Base-by-base conservation (phyloP, 768 basidiomycete species). In the Steccherinum ochraceum region DNA sequence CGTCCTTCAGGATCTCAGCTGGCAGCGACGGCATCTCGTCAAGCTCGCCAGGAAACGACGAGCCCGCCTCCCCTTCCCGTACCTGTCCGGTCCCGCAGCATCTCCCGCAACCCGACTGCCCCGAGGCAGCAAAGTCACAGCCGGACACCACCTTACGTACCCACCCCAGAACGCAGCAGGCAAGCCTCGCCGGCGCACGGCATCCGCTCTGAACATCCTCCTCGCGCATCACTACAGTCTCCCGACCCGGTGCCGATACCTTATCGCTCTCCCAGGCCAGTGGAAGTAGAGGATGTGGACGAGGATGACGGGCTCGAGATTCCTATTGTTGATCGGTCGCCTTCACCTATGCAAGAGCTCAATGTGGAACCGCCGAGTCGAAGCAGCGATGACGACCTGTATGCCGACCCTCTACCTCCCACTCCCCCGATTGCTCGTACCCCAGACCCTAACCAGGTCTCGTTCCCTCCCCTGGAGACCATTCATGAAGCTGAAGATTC, bases 181-280 rank as follows among this genome's bases (percentile, higher is more conserved):
- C 40, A 49, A 40, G 58, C 62, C 47, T 13, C 62, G 58, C 50
- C 60, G 51, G 21, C 63, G 65, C 13, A 54, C 52, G 30, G 65
- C 61, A 45, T 63, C 45, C 42, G 35, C 41, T 3, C 20, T 35
- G 45, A 35, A 25, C 45, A 21, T 25, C 48, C 39, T 12, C 51
- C 26, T 10, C 25, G 51, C 55, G 55, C 49, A 57, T 24, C 23
- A 59, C 68, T 67, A 18, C 43, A 61, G 46, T 76, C 74, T 12
- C 70, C 70, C 21, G 74, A 69, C 35, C 74, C 74, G 25, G 50
- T 77, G 46, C 74, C 75, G n/a, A 66, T 74, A 24, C 75, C 75
- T 5, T 75, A 71, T 52, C 73, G 75, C 19, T 55, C 30, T 35
- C 30, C 62, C 12, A 57, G 43, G 40, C 45, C 50, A n/a, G n/a